Base-by-base conservation (phyloP, 805 yeast species). In the Metschnikowia lochheadii region DNA sequence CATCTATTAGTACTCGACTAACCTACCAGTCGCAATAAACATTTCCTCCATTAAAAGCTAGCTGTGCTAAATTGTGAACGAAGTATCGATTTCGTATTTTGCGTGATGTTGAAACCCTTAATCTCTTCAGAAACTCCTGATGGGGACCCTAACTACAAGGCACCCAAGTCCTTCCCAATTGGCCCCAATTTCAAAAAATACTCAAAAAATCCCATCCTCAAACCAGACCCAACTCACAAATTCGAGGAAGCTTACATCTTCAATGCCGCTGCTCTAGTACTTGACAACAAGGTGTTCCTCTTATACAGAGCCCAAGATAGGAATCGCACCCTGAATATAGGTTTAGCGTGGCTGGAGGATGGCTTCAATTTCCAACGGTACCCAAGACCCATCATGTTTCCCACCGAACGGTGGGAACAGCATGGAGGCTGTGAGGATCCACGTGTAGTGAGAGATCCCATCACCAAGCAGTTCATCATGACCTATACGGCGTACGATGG, bases 351-450 rank as follows among this genome's bases (percentile, higher is more conserved):
- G 75, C 68, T 71, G 34, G 55, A 56, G 0, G 76, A 72, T 53
- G 77, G 77, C 0, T 60, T 58, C 56, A 60, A 61, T 35, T 73
- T 73, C 56, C 57, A 52, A 10, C 56, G 68, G 42, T 63, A 61
- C 54, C 56, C 55, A 32, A 53, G 60, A 36, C 77, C 77, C 11
- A 60, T 73, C 11, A 45, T 73, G 35, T 50, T 47, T 14, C 68
- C 76, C 5, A 66, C 74, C 1, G 76, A 72, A 51, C 58, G 66
- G 1, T 72, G 73, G 70, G 77, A 73, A 50, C 31, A 43, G 31
- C 68, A 68, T 5, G 77, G 77, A 13, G 77, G 77, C 1, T 64
- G 71, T 46, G 77, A 73, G 54, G 77, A 73, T 49, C 77, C 77
- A 3, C 58, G 77, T 42, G 65, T 73, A 20, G 72, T 71, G 3